Evolutionary conservation across 202 grass and related monocot species (phyloP), one percentile per base, ranked within the genome.

Genomic region (Schoenoplectus triqueter): DNA sequence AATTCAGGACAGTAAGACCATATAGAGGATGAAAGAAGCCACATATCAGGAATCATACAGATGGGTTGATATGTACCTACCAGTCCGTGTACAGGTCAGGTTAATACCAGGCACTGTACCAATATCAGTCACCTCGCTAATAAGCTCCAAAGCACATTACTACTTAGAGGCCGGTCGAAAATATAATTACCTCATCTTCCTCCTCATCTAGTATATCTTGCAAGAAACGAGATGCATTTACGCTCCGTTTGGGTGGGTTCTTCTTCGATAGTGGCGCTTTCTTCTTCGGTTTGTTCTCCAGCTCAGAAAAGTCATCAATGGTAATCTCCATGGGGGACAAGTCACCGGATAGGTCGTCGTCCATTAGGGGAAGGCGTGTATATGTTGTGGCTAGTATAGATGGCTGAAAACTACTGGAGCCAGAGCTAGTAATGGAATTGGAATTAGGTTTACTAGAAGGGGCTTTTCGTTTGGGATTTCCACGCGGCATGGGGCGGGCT

Each of bases 281-380:
- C 39, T 70, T 71, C 39, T 42, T 81, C 2, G 84, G 81, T 69
- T 88, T 82, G 50, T 64, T 80, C 9, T 18, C 84, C 13, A 90
- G 69, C 51, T 82, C 85, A 62, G 84, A 73, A 64, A 92, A 92
- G 22, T 90, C 88, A 6, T 92, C 89, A 61, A 97, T 83, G 47
- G 88, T 85, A 76, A 97, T 72, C 88, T 91, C 94, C 2, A 50
- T 51, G 17, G 48, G 67, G 0, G 18, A 51, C 8, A 66, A 73
- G 0, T 67, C 66, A 49, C 68, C 80, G 1, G 86, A 78, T 9
- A 66, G 69, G 9, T 86, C 81, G 40, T 90, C 95, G 39, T 95
- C 89, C 22, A 88, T 90, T 78, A 92, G 88, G 8, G 95, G 95
- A 22, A 97, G 95, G 42, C 91, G 85, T 7, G 88, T 93, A 88